phyloP scores from a whole-genome alignment of 257 asterid species.

The Ilex asprella region DNA sequence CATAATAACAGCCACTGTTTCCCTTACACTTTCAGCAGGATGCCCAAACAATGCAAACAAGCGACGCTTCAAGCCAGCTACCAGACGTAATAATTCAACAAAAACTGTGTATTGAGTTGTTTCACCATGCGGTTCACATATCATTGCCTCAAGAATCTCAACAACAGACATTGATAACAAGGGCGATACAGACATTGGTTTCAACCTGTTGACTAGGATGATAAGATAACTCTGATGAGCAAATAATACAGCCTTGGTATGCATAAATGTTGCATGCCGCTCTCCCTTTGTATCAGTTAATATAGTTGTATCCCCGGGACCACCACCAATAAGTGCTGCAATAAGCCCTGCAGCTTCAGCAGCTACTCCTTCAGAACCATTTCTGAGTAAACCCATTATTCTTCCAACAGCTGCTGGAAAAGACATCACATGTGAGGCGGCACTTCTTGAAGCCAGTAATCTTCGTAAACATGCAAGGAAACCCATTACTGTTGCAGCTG shows the following conservation, averaged over 20 bases:
- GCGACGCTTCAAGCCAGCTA: slow-evolving; percentile 96
- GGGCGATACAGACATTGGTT: slow-evolving; percentile 87
- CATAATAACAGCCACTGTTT: slow-evolving; percentile 92
- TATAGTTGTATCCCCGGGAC: slow-evolving; percentile 79
- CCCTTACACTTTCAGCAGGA: slow-evolving; percentile 95
- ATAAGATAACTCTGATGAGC: slow-evolving; percentile 67
- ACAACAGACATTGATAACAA: slow-evolving; percentile 87
- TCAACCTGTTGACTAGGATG: slow-evolving; percentile 84
- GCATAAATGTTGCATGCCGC: slow-evolving; percentile 93
- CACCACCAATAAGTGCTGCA: slow-evolving; percentile 95
- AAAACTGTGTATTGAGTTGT: slow-evolving; percentile 92
- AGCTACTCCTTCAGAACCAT: slow-evolving; percentile 96
- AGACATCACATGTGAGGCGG: slow-evolving; percentile 96
- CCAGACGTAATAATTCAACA: slow-evolving; percentile 88
- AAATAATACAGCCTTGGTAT: slow-evolving; percentile 82
- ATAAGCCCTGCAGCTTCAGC: slow-evolving; percentile 83
- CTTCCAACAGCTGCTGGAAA: slow-evolving; percentile 99
- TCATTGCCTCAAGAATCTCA: slow-evolving; percentile 97
- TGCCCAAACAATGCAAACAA: slow-evolving; percentile 95
- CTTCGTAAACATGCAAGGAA: slow-evolving; percentile 90
- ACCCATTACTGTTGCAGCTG: slow-evolving; percentile 97
- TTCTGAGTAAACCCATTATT: slow-evolving; percentile 92
- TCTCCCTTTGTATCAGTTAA: slow-evolving; percentile 84
- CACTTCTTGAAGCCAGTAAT: slow-evolving; percentile 83
- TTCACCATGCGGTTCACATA: slow-evolving; percentile 91